Conservation (phyloP, 2,329 filamentous ascomycete species). For the Exophiala sp. region DNA sequence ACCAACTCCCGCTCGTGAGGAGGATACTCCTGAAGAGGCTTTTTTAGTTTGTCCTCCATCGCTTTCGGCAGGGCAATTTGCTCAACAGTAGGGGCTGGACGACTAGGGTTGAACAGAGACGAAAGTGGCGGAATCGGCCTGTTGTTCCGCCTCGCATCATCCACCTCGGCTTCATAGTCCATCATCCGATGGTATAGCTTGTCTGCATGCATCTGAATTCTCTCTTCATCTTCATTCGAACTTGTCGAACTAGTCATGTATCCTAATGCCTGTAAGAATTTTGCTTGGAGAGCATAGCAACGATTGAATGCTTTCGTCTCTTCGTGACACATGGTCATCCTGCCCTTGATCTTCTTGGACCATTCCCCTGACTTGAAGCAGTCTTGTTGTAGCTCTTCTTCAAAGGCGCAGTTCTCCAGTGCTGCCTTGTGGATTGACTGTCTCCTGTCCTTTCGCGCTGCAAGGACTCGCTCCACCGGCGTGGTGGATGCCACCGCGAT, state of each 20-base stretch:
- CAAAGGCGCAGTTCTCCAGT: constrained; percentile 85
- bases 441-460: constrained; percentile 77
- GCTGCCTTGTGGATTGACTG: constrained; percentile 71
- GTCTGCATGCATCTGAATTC: constrained; percentile 94
- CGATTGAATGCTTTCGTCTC: constrained; percentile 73
- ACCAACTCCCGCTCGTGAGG: constrained; percentile 45
- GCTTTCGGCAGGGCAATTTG: constrained; percentile 23
- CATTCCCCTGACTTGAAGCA: constrained; percentile 72
- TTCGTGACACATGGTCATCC: constrained; percentile 69
- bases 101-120: constrained; percentile 40
- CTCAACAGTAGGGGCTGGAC: constrained; percentile 34
- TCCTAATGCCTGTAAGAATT: constrained; percentile 83
- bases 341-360: constrained; percentile 47
- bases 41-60: constrained; percentile 28
- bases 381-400: constrained; percentile 73
- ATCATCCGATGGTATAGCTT: constrained; percentile 82
- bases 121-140: constrained; percentile 39
- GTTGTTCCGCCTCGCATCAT: constrained; percentile 48
- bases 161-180: constrained; percentile 68
- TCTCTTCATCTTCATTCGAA: constrained; percentile 67
- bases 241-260: constrained; percentile 59
- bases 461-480: constrained; percentile 76
- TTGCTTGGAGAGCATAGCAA: constrained; percentile 83
- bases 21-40: constrained; percentile 38
- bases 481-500: constrained; percentile 64